These are phyloP conservation scores for Rhizophora apiculata DNA, from an alignment of 345 rosid species.

Conservation along the genomic window DNA sequence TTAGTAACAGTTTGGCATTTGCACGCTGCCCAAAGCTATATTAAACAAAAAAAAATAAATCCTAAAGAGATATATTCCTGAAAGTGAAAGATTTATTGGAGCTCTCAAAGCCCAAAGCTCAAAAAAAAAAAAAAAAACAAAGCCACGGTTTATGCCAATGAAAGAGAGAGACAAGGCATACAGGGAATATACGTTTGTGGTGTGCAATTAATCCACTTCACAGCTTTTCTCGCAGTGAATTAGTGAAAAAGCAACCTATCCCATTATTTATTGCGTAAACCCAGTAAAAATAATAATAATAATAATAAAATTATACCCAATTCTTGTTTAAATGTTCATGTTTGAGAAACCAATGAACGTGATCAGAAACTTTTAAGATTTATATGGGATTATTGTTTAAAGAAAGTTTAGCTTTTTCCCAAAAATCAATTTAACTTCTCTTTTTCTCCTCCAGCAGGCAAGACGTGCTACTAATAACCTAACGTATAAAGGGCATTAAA, in stretches of 20 bases:
- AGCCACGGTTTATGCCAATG: neutral
- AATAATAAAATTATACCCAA: neutral
- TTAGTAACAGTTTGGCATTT: constrained; percentile 17
- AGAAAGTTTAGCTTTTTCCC: no score
- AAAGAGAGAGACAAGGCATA: constrained; percentile 36
- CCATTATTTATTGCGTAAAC: neutral
- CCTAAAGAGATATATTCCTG: no score
- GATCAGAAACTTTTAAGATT: no score
- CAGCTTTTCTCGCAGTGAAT: constrained; percentile 26
- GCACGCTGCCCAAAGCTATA: no score
- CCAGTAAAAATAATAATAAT: neutral
- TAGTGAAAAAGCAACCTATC: constrained; percentile 8
- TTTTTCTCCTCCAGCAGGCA: no score
- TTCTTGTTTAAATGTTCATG: neutral
- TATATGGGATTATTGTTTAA: no score
- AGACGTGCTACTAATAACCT: no score
- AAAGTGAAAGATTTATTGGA: neutral
- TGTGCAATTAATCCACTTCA: constrained; percentile 21
- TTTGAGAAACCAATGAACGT: no score
- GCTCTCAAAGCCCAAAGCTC: neutral
- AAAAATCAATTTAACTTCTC: no score
- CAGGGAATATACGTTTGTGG: constrained; percentile 55
- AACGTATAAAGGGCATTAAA: no score
- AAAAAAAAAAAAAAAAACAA: neutral
- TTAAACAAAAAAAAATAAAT: no score